phyloP scores from a whole-genome alignment of 768 basidiomycete genomes.

The Boletus pseudopeckii region DNA sequence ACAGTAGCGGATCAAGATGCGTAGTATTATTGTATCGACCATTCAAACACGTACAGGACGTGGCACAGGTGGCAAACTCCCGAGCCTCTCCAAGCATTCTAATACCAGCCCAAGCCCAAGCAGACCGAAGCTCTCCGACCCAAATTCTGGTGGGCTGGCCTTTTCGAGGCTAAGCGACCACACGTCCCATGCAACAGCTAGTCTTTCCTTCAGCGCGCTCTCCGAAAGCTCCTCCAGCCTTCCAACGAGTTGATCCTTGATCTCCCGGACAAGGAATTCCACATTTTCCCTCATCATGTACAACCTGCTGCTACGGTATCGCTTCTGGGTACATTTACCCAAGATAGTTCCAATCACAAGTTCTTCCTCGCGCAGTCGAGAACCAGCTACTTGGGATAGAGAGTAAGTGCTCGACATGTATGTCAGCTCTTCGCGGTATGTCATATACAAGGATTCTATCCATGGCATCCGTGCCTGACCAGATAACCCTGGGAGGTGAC shows the following conservation, averaged over 20 bases:
- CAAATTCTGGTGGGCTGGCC: constrained; percentile 37
- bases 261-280: constrained; percentile 47
- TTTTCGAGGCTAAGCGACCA: constrained; percentile 56
- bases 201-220: constrained; percentile 34
- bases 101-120: constrained; percentile 59
- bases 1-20: not conserved
- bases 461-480: not conserved
- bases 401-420: constrained; percentile 72
- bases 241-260: constrained; percentile 38
- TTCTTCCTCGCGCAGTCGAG: constrained; percentile 65
- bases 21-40: not conserved
- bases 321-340: constrained; percentile 60
- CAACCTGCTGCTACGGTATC: constrained; percentile 56
- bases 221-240: constrained; percentile 22
- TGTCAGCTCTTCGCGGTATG: constrained; percentile 61
- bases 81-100: constrained; percentile 50
- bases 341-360: constrained; percentile 73
- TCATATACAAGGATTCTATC: constrained; percentile 18
- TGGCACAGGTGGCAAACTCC: constrained; percentile 25
- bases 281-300: constrained; percentile 63
- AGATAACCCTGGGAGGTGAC: constrained; percentile 13
- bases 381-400: constrained; percentile 52
- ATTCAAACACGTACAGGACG: not conserved
- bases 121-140: constrained; percentile 64
- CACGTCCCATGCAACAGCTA: constrained; percentile 59